A percentile compares a stretch with the other conserved stretches of the same genome.
phyloP scores from a whole-genome alignment of 306 rosid genomes.

The Rubus idaeus region DNA sequence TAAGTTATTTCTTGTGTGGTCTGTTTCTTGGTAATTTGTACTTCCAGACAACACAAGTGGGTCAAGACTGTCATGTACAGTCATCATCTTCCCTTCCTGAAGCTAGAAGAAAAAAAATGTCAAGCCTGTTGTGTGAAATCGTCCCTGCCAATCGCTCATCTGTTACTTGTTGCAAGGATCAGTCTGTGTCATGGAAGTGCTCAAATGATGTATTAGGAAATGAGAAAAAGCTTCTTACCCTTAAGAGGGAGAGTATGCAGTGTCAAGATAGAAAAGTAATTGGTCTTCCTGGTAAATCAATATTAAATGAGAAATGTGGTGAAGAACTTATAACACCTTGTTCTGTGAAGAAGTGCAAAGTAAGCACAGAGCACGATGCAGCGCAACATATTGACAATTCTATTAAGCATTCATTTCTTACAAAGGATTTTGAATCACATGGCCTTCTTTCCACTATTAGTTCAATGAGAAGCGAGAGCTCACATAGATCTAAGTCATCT shows the following conservation, averaged over 20 bases:
- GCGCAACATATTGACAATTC: conserved; percentile 36
- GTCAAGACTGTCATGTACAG: conserved; percentile 37
- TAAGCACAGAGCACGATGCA: conserved; percentile 47
- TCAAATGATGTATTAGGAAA: conserved; percentile 31
- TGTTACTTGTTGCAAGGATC: conserved; percentile 49
- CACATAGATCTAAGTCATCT: conserved; percentile 21
- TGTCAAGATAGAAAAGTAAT: conserved; percentile 34
- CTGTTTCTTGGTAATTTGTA: conserved; percentile 30
- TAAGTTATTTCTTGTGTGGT: conserved; percentile 19
- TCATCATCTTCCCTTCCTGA: conserved; percentile 34
- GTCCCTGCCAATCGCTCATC: conserved; percentile 86
- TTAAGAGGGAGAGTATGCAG: conserved; percentile 35
- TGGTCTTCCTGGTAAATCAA: conserved; percentile 45
- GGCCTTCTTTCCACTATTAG: conserved; percentile 24
- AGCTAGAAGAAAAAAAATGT: conserved; percentile 34
- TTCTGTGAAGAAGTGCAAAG: conserved; percentile 65
- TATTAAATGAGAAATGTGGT: conserved; percentile 38
- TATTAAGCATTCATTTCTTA: conserved; percentile 39
- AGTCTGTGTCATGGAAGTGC: conserved; percentile 34
- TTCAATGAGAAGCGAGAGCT: conserved; percentile 38
- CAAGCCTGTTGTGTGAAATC: conserved; percentile 44
- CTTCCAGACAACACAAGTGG: conserved; percentile 48
- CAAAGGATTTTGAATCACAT: conserved; percentile 28
- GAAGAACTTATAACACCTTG: conserved; percentile 43
- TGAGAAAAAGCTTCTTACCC: conserved; percentile 34